These are phyloP conservation scores for Sarcodon sp. DNA, from an alignment of 768 basidiomycete species.

Conservation along the genomic window DNA sequence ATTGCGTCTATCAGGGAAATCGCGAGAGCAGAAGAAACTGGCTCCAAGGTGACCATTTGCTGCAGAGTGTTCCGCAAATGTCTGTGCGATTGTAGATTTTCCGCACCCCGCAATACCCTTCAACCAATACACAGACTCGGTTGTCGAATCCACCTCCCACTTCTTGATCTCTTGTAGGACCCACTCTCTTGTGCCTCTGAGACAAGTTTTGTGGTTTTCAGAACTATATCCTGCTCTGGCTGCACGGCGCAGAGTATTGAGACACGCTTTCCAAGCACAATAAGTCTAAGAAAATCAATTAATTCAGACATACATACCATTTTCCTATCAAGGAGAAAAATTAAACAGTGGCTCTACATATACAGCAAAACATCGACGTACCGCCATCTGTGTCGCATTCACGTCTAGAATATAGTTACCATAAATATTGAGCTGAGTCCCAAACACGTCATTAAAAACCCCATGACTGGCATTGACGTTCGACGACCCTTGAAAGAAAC, in stretches of 20 bases:
- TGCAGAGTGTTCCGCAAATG: constrained; percentile 14
- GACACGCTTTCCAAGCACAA: too few species aligned
- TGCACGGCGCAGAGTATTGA: background rate
- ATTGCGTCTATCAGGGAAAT: constrained; percentile 7
- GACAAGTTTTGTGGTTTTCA: background rate
- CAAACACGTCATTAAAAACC: too few species aligned
- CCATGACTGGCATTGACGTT: too few species aligned
- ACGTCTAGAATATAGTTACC: too few species aligned
- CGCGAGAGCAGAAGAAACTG: constrained; percentile 19
- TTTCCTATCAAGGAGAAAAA: too few species aligned
- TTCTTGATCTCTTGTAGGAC: constrained; percentile 7
- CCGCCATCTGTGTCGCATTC: too few species aligned
- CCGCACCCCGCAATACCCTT: constrained; percentile 22
- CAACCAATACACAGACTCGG: constrained; percentile 15
- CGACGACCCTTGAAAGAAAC: too few species aligned
- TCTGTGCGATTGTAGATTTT: constrained; percentile 24
- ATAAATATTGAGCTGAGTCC: too few species aligned
- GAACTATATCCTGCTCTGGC: background rate
- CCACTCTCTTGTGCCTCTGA: background rate
- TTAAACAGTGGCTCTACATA: too few species aligned
- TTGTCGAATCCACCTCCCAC: constrained; percentile 10
- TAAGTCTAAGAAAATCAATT: too few species aligned
- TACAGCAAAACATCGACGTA: too few species aligned
- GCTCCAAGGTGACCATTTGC: constrained; percentile 15
- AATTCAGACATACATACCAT: too few species aligned